Conservation (phyloP, 1,284 basidiomycete genomes). For the Vanrija sp. region DNA sequence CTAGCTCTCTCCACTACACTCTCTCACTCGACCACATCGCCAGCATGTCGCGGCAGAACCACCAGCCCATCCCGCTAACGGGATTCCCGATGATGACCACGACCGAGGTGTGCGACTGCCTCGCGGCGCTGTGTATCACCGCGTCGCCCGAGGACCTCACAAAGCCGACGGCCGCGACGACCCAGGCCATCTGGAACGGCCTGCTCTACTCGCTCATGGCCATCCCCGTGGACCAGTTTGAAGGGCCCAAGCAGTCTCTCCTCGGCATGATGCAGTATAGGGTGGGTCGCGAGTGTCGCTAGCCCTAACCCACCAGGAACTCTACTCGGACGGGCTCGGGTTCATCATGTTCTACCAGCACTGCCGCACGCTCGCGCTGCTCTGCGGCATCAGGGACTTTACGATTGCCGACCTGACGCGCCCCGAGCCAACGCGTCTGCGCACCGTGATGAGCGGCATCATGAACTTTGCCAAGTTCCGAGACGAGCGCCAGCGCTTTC, state of each 20-base stretch:
- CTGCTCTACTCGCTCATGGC: constrained; percentile 68
- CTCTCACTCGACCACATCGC: background rate
- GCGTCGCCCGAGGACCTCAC: constrained; percentile 65
- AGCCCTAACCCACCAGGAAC: constrained; percentile 54
- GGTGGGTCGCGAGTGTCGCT: constrained; percentile 46
- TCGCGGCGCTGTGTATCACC: constrained; percentile 40
- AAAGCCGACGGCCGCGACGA: constrained; percentile 63
- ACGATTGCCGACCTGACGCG: constrained; percentile 66
- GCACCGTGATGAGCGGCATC: constrained; percentile 72
- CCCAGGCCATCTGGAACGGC: constrained; percentile 51
- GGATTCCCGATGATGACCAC: constrained; percentile 37
- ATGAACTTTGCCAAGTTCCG: constrained; percentile 86
- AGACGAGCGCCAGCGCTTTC: constrained; percentile 27
- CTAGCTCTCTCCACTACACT: background rate
- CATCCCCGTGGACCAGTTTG: constrained; percentile 59
- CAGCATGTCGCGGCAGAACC: constrained; percentile 9
- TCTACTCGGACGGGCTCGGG: constrained; percentile 58
- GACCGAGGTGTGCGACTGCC: constrained; percentile 26
- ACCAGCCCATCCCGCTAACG: constrained; percentile 7
- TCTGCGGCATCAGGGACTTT: constrained; percentile 74
- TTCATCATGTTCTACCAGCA: constrained; percentile 64
- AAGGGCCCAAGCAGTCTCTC: constrained; percentile 60
- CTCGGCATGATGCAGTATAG: constrained; percentile 51
- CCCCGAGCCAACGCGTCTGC: constrained; percentile 68
- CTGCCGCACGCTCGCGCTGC: constrained; percentile 64